Evolutionary conservation across 2,329 filamentous ascomycete genomes (phyloP).

Genomic region (Talaromyces piceae): DNA sequence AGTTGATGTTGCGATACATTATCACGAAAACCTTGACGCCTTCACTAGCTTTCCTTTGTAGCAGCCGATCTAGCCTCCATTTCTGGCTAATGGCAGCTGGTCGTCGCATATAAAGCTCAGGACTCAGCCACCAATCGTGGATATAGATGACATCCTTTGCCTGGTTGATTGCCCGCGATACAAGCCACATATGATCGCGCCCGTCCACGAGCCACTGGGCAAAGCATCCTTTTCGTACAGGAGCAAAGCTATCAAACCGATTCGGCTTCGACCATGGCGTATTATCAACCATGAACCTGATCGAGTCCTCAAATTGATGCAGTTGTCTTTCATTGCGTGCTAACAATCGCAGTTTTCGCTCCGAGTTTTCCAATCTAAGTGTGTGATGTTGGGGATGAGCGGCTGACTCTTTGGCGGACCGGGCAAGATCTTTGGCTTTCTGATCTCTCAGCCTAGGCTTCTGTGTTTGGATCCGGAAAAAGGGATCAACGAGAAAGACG

Average conservation of each 20-base stretch:
- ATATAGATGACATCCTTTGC: conserved; percentile 98
- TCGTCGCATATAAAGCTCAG: conserved; percentile 88
- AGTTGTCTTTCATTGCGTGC: conserved; percentile 85
- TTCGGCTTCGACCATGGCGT: conserved; percentile 79
- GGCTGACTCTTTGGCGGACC: conserved; percentile 56
- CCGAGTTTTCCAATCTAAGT: conserved; percentile 80
- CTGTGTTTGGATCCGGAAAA: conserved; percentile 76
- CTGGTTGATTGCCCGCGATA: conserved; percentile 93
- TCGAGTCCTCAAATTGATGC: conserved; percentile 88
- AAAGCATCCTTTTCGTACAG: conserved; percentile 76
- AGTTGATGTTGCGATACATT: conserved; percentile 95
- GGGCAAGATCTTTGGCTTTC: conserved; percentile 54
- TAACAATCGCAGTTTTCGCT: conserved; percentile 84
- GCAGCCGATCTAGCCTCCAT: conserved; percentile 85
- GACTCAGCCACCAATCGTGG: conserved; percentile 98
- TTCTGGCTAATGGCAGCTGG: conserved; percentile 95
- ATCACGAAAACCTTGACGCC: conserved; percentile 98
- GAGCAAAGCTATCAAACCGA: conserved; percentile 88
- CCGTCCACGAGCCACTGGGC: conserved; percentile 96
- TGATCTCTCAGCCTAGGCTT: conserved; percentile 45
- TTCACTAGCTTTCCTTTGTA: conserved; percentile 89
- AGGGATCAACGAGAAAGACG: conserved; percentile 89
- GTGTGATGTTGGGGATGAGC: conserved; percentile 68
- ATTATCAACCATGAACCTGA: conserved; percentile 72
- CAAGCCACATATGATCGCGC: conserved; percentile 99